Evolutionary conservation across 768 basidiomycete genomes (phyloP), one percentile per base, ranked within the genome.

Genomic region (Russula vinacea): DNA sequence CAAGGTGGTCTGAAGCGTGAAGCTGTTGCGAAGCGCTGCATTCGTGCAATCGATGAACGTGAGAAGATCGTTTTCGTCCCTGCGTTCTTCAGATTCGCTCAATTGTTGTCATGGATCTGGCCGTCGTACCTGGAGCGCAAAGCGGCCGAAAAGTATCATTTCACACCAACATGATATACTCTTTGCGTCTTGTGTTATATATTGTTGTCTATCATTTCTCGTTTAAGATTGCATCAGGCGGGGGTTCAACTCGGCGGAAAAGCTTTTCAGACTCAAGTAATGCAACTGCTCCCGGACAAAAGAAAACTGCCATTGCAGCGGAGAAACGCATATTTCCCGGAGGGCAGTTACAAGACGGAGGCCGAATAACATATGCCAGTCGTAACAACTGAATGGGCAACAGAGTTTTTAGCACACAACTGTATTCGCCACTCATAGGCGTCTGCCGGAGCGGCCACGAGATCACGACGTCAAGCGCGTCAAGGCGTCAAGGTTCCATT

Each of bases 131-230:
- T 90, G 10, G 87, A 91, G 69, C 70, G 80, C 73, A 73, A 74
- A 56, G 87, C 87, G 2, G 78, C 78, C 51, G 77, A 73, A 68
- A 91, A 91, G 74, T 92, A 92, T 70, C 81, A 84, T 56, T 90
- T 83, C 44, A 56, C 32, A 6, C 49, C 64, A 16, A 29, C 40
- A 11, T 65, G 33, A 61, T 60, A n/a, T 24, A 32, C 39, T 9
- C 1, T 17, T 26, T 26, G 9, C 5, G 45, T 24, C n/a, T 22
- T 14, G 13, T 47, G 24, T 32, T 19, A 29, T 19, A 29, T 45
- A 53, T 52, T 24, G 5, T 26, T 32, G 9, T 40, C 11, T 49
- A 29, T 37, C 3, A 5, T 55, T 29, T 32, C 22, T n/a, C 40
- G 32, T 52, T 26, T 39, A 33, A 26, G 17, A 45, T 22, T 11